Percentiles rank a stretch among this genome's conserved stretches.
Conservation (phyloP, 768 basidiomycete genomes). For the Exidia glandulosa region DNA sequence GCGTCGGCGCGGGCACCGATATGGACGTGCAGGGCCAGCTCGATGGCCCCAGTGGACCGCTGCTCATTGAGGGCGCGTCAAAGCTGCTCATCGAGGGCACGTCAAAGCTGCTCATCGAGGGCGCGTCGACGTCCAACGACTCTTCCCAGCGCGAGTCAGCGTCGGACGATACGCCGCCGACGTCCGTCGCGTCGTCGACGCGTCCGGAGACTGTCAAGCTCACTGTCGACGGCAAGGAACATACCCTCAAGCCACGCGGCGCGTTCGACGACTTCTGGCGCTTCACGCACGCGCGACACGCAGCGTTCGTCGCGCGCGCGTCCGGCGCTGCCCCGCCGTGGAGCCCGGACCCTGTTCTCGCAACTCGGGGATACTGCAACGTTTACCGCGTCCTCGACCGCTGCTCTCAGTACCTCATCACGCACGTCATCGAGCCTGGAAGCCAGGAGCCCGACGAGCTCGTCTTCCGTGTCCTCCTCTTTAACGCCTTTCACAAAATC, state of each 20-base stretch:
- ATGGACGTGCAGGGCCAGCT: too few relatives aligned
- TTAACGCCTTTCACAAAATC: slow-evolving; percentile 60
- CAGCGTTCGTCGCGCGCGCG: slow-evolving; percentile 44
- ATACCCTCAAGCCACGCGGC: slow-evolving; percentile 34
- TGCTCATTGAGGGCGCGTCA: too few relatives aligned
- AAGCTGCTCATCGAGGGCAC: too few relatives aligned
- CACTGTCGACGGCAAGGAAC: slow-evolving; percentile 26
- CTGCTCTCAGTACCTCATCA: slow-evolving; percentile 55
- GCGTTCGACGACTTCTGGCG: slow-evolving; percentile 54
- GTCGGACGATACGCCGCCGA: too few relatives aligned
- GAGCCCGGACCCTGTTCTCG: slow-evolving; percentile 54
- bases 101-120: too few relatives aligned
- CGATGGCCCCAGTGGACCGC: too few relatives aligned
- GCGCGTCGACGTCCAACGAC: too few relatives aligned
- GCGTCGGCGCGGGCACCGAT: too few relatives aligned
- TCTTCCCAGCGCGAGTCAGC: too few relatives aligned
- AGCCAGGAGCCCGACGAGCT: slow-evolving; percentile 48
- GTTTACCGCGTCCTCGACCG: slow-evolving; percentile 66
- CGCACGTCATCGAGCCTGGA: slow-evolving; percentile 60
- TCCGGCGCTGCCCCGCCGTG: slow-evolving; percentile 47
- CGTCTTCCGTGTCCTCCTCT: slow-evolving; percentile 60
- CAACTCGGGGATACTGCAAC: slow-evolving; percentile 54
- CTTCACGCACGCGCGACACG: slow-evolving; percentile 45
- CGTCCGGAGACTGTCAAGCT: not conserved
- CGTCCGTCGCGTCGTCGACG: not conserved